Evolutionary conservation across 768 basidiomycete species (phyloP).

Genomic region (Mycena leptocephala): DNA sequence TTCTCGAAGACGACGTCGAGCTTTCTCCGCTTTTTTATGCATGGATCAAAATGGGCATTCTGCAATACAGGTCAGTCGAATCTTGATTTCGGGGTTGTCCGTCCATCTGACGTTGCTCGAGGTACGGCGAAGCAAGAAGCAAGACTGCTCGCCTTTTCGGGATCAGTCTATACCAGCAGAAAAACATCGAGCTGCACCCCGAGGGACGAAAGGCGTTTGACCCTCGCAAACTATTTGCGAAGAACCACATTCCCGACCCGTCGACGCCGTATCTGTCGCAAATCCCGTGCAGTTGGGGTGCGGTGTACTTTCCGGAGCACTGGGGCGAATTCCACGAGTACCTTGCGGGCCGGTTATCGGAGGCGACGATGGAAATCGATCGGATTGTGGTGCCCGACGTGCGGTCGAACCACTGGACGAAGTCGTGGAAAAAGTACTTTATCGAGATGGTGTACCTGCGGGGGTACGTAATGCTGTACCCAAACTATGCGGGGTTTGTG

Average conservation of each 20-base stretch:
- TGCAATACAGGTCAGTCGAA: conserved; percentile 75
- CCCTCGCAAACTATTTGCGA: conserved; percentile 72
- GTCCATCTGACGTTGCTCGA: conserved; percentile 42
- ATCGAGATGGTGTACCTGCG: conserved; percentile 89
- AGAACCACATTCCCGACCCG: conserved; percentile 55
- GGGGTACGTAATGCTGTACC: conserved; percentile 92
- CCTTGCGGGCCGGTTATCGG: conserved; percentile 80
- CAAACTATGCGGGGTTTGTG: conserved; percentile 80
- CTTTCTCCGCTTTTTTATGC: conserved; percentile 89
- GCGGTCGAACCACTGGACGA: conserved; percentile 86
- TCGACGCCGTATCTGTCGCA: conserved; percentile 87
- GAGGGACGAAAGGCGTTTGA: conserved; percentile 80
- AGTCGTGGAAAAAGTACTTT: conserved; percentile 92
- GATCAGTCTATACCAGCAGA: conserved; percentile 91
- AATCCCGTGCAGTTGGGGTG: conserved; percentile 94
- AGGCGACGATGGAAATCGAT: conserved; percentile 56
- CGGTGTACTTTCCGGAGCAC: conserved; percentile 90
- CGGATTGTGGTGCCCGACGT: conserved; percentile 77
- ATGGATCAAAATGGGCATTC: conserved; percentile 86
- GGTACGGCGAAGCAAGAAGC: conserved; percentile 67
- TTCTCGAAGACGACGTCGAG: conserved; percentile 92
- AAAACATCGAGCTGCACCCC: conserved; percentile 80
- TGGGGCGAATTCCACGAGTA: conserved; percentile 92
- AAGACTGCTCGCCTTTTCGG: conserved; percentile 75
- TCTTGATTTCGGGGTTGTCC: not conserved